Evolutionary conservation across 306 rosid genomes (phyloP).

Genomic region (Acacia crassicarpa): DNA sequence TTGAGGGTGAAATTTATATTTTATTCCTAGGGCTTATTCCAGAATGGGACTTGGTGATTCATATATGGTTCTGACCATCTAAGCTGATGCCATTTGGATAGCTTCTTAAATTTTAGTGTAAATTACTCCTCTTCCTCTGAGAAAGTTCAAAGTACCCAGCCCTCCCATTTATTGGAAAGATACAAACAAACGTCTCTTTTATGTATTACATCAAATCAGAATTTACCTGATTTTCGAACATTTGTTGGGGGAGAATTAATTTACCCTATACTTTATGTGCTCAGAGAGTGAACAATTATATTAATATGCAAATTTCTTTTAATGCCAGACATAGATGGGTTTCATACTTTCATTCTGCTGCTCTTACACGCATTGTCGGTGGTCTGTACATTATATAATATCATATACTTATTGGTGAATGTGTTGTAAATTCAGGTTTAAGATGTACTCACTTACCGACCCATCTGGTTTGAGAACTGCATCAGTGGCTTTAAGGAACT

Average conservation of each 20-base stretch:
- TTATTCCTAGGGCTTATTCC: not conserved
- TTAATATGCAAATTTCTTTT: not conserved
- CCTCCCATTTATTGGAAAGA: not conserved
- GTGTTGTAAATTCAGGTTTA: slow-evolving; percentile 61
- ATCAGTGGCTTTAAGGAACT: slow-evolving; percentile 84
- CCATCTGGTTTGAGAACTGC: slow-evolving; percentile 82
- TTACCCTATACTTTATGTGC: not conserved
- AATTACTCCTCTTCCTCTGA: not conserved
- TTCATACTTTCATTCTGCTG: slow-evolving; percentile 13
- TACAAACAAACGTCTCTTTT: not conserved
- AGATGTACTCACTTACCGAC: slow-evolving; percentile 89
- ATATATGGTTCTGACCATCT: not conserved
- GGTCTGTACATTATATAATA: slow-evolving; percentile 2
- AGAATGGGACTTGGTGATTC: not conserved
- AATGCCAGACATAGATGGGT: not conserved
- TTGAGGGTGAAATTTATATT: not conserved
- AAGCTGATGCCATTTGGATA: not conserved
- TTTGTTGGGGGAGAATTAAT: not conserved
- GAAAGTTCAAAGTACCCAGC: not conserved
- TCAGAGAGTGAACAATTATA: not conserved
- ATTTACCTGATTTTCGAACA: not conserved
- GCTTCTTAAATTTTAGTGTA: not conserved
- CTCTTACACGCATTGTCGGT: slow-evolving; percentile 11
- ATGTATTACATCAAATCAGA: not conserved
- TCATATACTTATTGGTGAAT: slow-evolving; percentile 12